Conservation (phyloP, 106 monocot species). For the Iris macrosiphon region DNA sequence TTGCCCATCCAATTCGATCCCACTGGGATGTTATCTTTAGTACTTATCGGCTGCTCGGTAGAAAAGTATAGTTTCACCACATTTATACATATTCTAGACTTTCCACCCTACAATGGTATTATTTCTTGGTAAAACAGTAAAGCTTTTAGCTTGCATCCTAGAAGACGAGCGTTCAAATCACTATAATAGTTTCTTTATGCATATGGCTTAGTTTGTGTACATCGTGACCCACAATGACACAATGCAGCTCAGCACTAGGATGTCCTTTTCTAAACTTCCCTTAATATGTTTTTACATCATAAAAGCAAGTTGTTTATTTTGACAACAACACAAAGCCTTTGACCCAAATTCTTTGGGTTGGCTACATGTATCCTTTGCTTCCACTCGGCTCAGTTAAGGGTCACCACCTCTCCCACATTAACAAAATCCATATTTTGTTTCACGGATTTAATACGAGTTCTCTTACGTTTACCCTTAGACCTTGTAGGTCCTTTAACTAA, state of each 20-base stretch:
- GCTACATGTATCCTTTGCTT: not conserved
- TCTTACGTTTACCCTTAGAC: too few species aligned
- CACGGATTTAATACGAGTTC: too few species aligned
- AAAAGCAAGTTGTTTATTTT: not conserved
- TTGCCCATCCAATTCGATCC: too few species aligned
- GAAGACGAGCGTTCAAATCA: not conserved
- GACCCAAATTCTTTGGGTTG: not conserved
- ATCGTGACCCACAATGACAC: not conserved
- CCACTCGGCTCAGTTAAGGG: not conserved
- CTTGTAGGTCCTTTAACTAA: too few species aligned
- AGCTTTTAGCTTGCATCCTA: not conserved
- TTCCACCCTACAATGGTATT: too few species aligned
- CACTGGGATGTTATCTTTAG: too few species aligned
- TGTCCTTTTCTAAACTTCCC: not conserved
- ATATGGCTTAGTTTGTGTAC: not conserved
- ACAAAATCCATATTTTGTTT: not conserved
- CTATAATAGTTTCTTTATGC: not conserved
- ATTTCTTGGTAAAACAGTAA: too few species aligned
- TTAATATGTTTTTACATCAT: not conserved
- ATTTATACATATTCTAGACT: too few species aligned
- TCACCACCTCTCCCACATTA: not conserved
- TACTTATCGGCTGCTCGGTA: too few species aligned
- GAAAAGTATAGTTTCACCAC: too few species aligned
- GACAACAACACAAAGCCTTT: not conserved
- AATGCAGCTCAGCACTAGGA: not conserved